A percentile compares a stretch with the other conserved stretches of the same genome.
These are phyloP conservation scores for Chrysanthemum lavandulifolium DNA, from an alignment of 129 eudicot species.

Conservation along the genomic window DNA sequence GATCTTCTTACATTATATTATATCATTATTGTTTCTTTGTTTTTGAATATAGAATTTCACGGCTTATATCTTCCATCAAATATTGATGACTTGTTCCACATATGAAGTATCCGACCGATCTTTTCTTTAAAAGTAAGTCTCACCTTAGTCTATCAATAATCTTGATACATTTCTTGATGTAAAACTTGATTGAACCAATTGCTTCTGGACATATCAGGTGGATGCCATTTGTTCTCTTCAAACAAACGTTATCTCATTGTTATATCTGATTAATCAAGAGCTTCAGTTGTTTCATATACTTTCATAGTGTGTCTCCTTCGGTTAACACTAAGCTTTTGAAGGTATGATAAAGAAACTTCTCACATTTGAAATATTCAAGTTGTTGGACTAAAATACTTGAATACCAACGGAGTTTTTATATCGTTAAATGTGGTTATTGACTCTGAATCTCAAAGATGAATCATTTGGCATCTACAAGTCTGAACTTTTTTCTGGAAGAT, in stretches of 20 bases:
- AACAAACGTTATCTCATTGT: no score
- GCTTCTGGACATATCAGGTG: no score
- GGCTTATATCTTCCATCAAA: no score
- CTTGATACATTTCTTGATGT: conserved; percentile 11
- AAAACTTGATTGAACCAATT: conserved; percentile 13
- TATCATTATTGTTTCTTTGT: no score
- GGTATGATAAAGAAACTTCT: conserved; percentile 11
- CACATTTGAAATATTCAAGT: neutral
- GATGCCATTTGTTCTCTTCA: no score
- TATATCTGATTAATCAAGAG: no score
- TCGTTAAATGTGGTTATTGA: neutral
- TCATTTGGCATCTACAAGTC: neutral
- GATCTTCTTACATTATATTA: conserved; percentile 3
- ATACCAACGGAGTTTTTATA: neutral
- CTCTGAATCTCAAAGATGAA: neutral
- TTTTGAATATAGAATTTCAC: no score
- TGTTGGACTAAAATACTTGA: conserved; percentile 12
- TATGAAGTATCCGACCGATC: no score
- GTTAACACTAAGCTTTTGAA: no score
- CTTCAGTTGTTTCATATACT: no score
- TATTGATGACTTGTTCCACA: no score
- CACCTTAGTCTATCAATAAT: neutral
- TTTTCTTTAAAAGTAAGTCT: conserved; percentile 48
- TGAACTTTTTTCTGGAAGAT: conserved; percentile 1
- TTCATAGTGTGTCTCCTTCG: no score